Percentiles rank a stretch among this genome's conserved stretches.
phyloP scores from a whole-genome alignment of 2,329 filamentous ascomycete genomes.

The Microsporum ferrugineum region DNA sequence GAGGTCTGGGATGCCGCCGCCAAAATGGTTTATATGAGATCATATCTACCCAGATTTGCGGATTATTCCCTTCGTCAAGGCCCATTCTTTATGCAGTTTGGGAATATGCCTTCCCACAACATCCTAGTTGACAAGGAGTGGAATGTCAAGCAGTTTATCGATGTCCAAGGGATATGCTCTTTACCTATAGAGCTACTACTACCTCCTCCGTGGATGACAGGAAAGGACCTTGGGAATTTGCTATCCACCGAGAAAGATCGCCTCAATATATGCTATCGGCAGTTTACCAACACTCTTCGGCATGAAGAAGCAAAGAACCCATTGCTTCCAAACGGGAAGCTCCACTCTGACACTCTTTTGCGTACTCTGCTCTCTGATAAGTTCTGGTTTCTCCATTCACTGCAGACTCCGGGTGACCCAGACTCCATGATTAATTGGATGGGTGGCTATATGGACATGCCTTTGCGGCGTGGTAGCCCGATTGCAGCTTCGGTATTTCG shows the following conservation, averaged over 20 bases:
- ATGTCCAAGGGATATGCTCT: slow-evolving; percentile 28
- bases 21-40: slow-evolving; percentile 22
- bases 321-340: not conserved
- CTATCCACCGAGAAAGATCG: not conserved
- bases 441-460: not conserved
- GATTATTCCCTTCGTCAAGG: slow-evolving; percentile 21
- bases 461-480: not conserved
- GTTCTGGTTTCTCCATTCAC: not conserved
- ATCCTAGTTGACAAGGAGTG: slow-evolving; percentile 20
- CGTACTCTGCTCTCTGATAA: not conserved
- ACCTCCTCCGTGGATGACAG: slow-evolving; percentile 20
- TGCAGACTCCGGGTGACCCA: not conserved
- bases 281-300: slow-evolving; percentile 10
- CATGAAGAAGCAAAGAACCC: slow-evolving; percentile 9
- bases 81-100: slow-evolving; percentile 26
- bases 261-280: slow-evolving; percentile 1
- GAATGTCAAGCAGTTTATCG: slow-evolving; percentile 26
- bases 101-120: slow-evolving; percentile 26
- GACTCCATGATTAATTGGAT: not conserved
- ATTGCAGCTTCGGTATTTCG: not conserved
- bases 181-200: slow-evolving; percentile 21
- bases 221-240: slow-evolving; percentile 5
- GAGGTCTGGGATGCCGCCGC: slow-evolving; percentile 8
- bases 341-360: not conserved
- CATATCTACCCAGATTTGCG: slow-evolving; percentile 19